A percentile compares a stretch with the other conserved stretches of the same genome.
phyloP scores from a whole-genome alignment of 2,329 filamentous ascomycete genomes.

The Cadophora malorum region DNA sequence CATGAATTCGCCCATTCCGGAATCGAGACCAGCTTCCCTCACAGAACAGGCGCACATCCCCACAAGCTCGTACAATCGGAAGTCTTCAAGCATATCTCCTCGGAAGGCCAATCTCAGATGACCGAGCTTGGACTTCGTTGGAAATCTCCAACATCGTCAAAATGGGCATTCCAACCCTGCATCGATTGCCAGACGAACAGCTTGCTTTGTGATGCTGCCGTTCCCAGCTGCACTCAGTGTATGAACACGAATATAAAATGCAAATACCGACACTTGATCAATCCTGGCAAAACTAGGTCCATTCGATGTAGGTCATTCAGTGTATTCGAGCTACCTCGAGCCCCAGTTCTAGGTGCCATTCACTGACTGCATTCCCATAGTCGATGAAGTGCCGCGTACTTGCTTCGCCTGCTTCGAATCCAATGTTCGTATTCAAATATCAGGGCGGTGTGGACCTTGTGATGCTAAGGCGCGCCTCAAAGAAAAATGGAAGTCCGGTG shows the following conservation, averaged over 20 bases:
- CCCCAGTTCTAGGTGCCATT: not conserved
- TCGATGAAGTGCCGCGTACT: not conserved
- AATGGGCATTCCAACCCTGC: slow-evolving; percentile 14
- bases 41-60: too few relatives aligned
- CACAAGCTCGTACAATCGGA: too few relatives aligned
- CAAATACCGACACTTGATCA: not conserved
- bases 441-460: not conserved
- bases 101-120: too few relatives aligned
- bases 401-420: not conserved
- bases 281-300: not conserved
- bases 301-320: not conserved
- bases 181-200: not conserved
- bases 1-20: too few relatives aligned
- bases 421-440: not conserved
- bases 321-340: not conserved
- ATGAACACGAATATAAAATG: not conserved
- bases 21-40: too few relatives aligned
- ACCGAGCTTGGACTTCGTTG: too few relatives aligned
- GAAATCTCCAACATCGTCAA: not conserved
- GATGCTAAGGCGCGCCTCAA: not conserved
- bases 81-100: too few relatives aligned
- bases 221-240: slow-evolving; percentile 2
- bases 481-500: not conserved
- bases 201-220: not conserved
- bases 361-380: not conserved